Conservation (phyloP, 208 protist species). For the Acanthamoeba healyi region DNA sequence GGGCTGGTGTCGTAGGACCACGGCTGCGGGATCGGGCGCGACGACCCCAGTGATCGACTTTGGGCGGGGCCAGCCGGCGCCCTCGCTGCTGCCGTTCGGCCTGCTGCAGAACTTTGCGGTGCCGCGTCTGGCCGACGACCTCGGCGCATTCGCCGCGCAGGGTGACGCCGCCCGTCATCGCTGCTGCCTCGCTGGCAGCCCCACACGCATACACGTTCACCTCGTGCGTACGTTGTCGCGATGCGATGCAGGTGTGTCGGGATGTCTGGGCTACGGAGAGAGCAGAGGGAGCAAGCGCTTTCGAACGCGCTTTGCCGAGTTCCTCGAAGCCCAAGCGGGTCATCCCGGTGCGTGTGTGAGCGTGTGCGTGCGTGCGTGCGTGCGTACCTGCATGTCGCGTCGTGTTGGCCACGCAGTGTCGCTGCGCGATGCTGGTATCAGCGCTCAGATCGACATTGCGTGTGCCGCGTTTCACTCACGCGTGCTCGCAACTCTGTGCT, state of each 20-base stretch:
- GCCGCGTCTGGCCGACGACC: background rate
- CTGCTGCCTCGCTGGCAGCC: background rate
- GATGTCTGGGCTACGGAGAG: constrained; percentile 28
- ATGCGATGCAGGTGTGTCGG: background rate
- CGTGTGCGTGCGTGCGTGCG: background rate
- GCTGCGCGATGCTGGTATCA: too few relatives aligned
- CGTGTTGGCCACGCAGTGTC: background rate
- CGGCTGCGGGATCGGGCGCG: too few relatives aligned
- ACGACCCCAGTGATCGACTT: constrained; percentile 10
- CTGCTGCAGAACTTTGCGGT: background rate
- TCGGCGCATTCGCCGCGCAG: background rate
- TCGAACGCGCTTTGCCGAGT: background rate
- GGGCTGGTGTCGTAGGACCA: too few relatives aligned
- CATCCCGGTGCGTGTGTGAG: background rate
- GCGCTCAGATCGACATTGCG: too few relatives aligned
- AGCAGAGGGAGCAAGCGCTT: background rate
- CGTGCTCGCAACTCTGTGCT: background rate
- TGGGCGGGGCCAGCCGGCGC: constrained; percentile 20
- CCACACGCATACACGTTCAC: background rate
- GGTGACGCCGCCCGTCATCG: background rate
- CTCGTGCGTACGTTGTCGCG: background rate
- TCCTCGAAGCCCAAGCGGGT: background rate
- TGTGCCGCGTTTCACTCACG: background rate
- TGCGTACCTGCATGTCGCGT: too few relatives aligned
- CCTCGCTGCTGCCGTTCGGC: background rate